A percentile compares a stretch with the other conserved stretches of the same genome.
Conservation (phyloP, 2,329 filamentous ascomycete species). For the Aureobasidium namibiae region DNA sequence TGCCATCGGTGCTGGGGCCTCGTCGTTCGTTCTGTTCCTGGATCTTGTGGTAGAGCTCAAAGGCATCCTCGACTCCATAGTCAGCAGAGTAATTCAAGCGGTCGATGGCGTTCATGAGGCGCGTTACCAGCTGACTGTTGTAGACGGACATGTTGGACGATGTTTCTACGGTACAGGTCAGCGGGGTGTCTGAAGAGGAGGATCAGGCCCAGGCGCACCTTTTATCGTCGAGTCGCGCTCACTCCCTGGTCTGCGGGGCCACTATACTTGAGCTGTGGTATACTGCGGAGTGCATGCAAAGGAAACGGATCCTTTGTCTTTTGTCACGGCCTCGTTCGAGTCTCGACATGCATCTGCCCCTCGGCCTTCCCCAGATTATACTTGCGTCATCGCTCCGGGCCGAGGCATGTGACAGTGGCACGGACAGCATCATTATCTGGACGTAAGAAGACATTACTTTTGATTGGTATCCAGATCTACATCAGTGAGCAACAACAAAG, state of each 20-base stretch:
- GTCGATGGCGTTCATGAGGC: constrained; percentile 15
- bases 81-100: constrained; percentile 18
- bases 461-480: neutral
- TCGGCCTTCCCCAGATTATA: neutral
- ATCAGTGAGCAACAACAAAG: constrained; percentile 58
- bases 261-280: neutral
- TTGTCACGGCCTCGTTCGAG: neutral
- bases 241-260: neutral
- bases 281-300: constrained; percentile 6
- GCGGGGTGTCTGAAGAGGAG: neutral
- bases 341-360: neutral
- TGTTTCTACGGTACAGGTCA: constrained; percentile 3
- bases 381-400: neutral
- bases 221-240: neutral
- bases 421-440: neutral
- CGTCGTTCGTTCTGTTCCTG: constrained; percentile 18
- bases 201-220: neutral
- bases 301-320: neutral
- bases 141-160: constrained; percentile 14
- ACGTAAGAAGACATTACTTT: neutral
- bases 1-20: constrained; percentile 19
- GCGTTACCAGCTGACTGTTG: constrained; percentile 22
- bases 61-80: constrained; percentile 24
- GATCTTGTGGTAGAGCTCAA: constrained; percentile 23
- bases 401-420: constrained; percentile 1